Evolutionary conservation across 2,329 filamentous ascomycete species (phyloP).

Genomic region (Fusarium sp.): DNA sequence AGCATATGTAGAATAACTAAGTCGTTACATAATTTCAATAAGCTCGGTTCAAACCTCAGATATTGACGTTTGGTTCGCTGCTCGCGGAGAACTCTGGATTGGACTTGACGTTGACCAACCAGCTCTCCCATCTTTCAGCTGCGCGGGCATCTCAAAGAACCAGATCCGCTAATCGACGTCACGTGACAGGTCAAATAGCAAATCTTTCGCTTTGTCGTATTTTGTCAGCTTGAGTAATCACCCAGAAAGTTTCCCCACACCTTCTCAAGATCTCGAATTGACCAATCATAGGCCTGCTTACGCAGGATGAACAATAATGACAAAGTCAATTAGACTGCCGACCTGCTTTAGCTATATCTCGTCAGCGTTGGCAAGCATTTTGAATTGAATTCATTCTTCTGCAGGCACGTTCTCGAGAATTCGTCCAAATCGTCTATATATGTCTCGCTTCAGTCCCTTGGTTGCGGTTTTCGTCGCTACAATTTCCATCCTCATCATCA

Average conservation of each 20-base stretch:
- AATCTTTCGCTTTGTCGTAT: neutral
- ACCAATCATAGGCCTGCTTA: constrained; percentile 35
- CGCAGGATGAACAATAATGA: constrained; percentile 37
- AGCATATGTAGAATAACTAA: neutral
- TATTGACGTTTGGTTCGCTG: neutral
- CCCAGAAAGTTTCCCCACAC: constrained; percentile 3
- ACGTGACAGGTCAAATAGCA: constrained; percentile 12
- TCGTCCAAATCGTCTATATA: constrained; percentile 48
- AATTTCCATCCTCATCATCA: constrained; percentile 51
- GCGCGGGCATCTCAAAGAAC: neutral
- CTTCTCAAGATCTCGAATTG: constrained; percentile 1
- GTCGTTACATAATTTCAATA: neutral
- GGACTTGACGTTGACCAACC: neutral
- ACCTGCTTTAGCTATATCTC: constrained; percentile 34
- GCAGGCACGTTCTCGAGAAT: constrained; percentile 41
- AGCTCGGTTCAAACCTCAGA: neutral
- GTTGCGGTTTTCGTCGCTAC: constrained; percentile 49
- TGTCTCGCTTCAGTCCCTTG: constrained; percentile 48
- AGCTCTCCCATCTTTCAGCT: neutral
- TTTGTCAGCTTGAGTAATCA: constrained; percentile 38
- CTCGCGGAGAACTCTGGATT: neutral
- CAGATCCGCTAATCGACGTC: neutral
- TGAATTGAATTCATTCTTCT: constrained; percentile 24
- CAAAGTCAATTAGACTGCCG: constrained; percentile 27
- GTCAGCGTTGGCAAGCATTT: constrained; percentile 42